phyloP scores from a whole-genome alignment of 2,329 filamentous ascomycete genomes.

The Geosmithia putterillii region DNA sequence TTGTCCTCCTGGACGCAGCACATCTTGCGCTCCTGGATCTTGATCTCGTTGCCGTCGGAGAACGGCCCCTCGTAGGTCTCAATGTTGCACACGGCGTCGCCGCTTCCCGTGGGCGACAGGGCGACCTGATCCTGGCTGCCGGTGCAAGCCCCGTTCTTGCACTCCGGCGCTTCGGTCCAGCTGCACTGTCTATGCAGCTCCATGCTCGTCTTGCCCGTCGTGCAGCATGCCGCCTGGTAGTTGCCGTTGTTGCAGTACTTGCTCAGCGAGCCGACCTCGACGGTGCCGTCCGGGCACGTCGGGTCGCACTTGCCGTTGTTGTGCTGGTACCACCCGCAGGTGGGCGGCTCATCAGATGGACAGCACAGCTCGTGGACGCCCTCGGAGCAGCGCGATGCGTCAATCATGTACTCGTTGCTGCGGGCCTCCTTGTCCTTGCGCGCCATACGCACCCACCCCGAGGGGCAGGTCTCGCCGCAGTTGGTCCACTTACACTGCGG shows the following conservation, averaged over 20 bases:
- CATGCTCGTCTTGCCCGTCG: no score
- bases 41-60: no score
- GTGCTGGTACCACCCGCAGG: conserved; percentile 7
- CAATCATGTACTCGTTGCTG: conserved; percentile 1
- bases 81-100: no score
- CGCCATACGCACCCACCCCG: conserved; percentile 3
- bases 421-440: conserved; percentile 4
- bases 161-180: no score
- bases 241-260: conserved; percentile 3
- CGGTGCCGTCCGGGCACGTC: conserved; percentile 5
- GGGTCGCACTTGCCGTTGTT: conserved; percentile 7
- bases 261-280: conserved; percentile 5
- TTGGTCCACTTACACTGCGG: conserved; percentile 4
- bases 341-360: conserved; percentile 3
- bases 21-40: no score
- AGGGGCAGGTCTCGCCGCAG: conserved; percentile 5
- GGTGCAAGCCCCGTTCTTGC: no score
- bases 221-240: conserved; percentile 7
- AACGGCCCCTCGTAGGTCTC: no score
- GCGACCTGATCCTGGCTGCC: no score
- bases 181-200: no score
- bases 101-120: no score
- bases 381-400: not conserved
- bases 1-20: not conserved
- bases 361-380: conserved; percentile 2